These are phyloP conservation scores for Syzygium aqueum DNA, from an alignment of 345 rosid species.

Conservation along the genomic window DNA sequence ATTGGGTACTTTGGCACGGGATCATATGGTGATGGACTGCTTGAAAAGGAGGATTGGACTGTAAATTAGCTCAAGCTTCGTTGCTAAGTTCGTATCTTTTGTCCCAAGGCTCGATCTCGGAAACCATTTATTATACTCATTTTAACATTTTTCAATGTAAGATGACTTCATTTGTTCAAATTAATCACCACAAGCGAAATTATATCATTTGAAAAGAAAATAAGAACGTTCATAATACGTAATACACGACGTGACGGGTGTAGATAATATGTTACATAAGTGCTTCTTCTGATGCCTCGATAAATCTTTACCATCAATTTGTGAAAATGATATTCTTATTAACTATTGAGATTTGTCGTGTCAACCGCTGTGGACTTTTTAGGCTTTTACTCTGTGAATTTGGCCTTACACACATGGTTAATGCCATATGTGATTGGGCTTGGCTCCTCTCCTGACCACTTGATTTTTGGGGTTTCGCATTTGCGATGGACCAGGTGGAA, in stretches of 20 bases:
- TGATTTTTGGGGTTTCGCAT: not conserved
- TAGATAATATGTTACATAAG: fast-evolving
- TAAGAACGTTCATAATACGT: not conserved
- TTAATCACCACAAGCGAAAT: not conserved
- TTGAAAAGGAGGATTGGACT: not conserved
- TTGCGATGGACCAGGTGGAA: not conserved
- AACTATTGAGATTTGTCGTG: not conserved
- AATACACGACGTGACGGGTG: not conserved
- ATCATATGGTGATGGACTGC: not conserved
- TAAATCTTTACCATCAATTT: not conserved
- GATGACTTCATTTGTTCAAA: not conserved
- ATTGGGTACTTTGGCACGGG: not conserved
- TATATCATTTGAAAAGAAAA: not conserved
- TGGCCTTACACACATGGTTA: not conserved
- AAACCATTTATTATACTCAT: not conserved
- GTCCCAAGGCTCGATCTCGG: not conserved
- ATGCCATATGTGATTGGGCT: not conserved
- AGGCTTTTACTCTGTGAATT: not conserved
- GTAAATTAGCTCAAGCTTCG: not conserved
- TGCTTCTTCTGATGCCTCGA: not conserved
- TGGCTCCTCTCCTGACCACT: not conserved
- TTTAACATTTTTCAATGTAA: not conserved
- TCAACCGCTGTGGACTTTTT: not conserved
- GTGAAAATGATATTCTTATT: not conserved
- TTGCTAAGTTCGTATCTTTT: not conserved